Evolutionary conservation across 2,329 filamentous ascomycete species (phyloP), one percentile per base, ranked within the genome.

Genomic region (Xylaria multiplex): DNA sequence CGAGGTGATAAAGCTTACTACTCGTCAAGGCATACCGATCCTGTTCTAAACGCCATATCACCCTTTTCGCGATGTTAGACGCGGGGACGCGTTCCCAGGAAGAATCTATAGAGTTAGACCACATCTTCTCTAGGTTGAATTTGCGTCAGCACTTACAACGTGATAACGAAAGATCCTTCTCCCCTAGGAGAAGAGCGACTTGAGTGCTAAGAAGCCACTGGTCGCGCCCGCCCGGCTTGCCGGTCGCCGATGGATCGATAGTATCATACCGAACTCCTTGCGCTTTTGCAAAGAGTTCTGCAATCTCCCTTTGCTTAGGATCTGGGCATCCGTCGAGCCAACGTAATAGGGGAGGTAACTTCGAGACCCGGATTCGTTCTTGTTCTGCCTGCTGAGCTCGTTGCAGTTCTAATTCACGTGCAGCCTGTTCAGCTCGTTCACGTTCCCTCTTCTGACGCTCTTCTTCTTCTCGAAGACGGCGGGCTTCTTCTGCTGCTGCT

Each of bases 141-240:
- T 5, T 3, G 35, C 14, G 1, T 30, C 11, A 30, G 48, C 54
- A 80, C 86, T 79, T 79, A 89, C 86, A 90, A 80, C 83, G 81
- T 14, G 86, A 85, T 2, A 91, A 81, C 14, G 81, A 79, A 22
- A 89, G 78, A 70, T 91, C 88, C 72, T 89, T 90, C 72, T 90
- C 87, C 14, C 88, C 88, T 1, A 91, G 79, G 8, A 91, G 81
- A 14, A 90, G 78, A 8, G 88, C 88, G 56, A 85, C 87, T 63
- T 90, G 86, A 2, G 85, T 87, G 71, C 90, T 91, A 56, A 90
- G 82, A 62, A 90, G 77, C 88, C 88, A 91, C 70, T 88, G 87
- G 70, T 90, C 88, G 56, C 87, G 83, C n/a, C 87, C 88, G 53
- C 83, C 84, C 1, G 82, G 71, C 11, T 83, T 85, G 7, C 84